These are phyloP conservation scores for Eutypa lata DNA, from an alignment of 2,329 filamentous ascomycete genomes.

Conservation along the genomic window DNA sequence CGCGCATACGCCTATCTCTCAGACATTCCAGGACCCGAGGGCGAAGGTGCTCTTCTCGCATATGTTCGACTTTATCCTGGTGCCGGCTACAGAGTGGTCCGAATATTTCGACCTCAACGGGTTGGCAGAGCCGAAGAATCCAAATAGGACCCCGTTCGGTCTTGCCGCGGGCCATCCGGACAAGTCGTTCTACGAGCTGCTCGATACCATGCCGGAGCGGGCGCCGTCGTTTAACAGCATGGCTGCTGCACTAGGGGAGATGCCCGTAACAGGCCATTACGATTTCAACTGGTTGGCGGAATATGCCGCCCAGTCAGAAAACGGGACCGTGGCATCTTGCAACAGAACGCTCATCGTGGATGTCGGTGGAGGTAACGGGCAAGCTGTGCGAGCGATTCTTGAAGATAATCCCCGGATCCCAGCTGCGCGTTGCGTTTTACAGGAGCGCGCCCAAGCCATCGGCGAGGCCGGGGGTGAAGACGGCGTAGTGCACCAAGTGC, in stretches of 20 bases:
- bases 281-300: slow-evolving; percentile 1
- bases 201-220: neutral
- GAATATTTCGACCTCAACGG: slow-evolving; percentile 1
- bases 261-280: neutral
- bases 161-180: slow-evolving; percentile 1
- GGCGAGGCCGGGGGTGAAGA: neutral
- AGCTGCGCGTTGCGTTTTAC: neutral
- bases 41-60: slow-evolving; percentile 1
- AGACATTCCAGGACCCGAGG: neutral
- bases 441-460: neutral
- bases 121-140: neutral
- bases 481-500: neutral
- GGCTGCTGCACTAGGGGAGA: neutral
- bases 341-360: neutral
- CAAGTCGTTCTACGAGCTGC: slow-evolving; percentile 1
- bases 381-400: neutral
- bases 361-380: neutral
- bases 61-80: slow-evolving; percentile 3
- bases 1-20: neutral
- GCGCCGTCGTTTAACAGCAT: neutral
- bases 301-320: neutral
- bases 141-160: neutral
- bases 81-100: slow-evolving; percentile 1
- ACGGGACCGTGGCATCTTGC: neutral
- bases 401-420: slow-evolving; percentile 2